phyloP scores from a whole-genome alignment of 139 green algal genomes.

The Pseudopediastrum boryanum region DNA sequence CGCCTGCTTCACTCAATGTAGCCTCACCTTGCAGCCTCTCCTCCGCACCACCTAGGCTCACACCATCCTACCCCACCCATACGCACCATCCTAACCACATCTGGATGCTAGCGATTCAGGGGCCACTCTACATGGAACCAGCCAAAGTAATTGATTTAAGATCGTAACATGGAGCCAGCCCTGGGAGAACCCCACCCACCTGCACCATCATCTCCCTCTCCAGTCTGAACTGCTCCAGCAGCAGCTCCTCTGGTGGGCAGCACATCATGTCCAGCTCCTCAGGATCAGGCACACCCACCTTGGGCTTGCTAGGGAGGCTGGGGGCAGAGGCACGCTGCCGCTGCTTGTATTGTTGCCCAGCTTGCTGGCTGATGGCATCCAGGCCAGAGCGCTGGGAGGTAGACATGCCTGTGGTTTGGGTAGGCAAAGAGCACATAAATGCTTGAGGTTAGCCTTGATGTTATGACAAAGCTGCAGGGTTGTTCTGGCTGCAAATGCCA shows the following conservation, averaged over 20 bases:
- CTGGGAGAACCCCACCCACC: slow-evolving; percentile 7
- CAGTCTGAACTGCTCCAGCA: slow-evolving; percentile 45
- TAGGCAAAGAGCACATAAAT: neutral
- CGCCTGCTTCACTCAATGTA: no score
- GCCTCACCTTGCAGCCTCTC: neutral
- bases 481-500: no score
- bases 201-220: slow-evolving; percentile 43
- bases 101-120: neutral
- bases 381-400: neutral
- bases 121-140: neutral
- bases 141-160: neutral
- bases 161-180: neutral
- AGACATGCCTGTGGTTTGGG: neutral
- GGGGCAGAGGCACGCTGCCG: no score
- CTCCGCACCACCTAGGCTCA: neutral
- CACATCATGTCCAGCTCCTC: slow-evolving; percentile 43
- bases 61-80: neutral
- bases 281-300: slow-evolving; percentile 11
- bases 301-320: neutral
- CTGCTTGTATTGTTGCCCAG: neutral
- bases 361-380: neutral
- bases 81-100: neutral
- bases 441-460: neutral
- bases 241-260: slow-evolving; percentile 49
- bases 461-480: no score